phyloP scores from a whole-genome alignment of 2,329 filamentous ascomycete genomes.

The Coniochaeta prunicola region DNA sequence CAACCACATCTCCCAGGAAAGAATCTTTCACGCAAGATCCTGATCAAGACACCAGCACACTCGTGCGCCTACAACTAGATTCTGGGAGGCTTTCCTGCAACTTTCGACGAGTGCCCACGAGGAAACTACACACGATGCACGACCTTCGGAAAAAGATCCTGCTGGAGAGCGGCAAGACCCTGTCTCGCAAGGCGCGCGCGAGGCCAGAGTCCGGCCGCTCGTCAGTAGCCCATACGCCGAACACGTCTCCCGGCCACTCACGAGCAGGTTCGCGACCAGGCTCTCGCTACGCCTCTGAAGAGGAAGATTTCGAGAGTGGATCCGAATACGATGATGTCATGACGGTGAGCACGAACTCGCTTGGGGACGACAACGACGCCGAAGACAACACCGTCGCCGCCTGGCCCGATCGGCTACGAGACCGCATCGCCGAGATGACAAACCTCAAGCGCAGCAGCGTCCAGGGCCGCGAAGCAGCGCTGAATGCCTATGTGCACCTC shows the following conservation, averaged over 20 bases:
- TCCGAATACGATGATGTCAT: slow-evolving; percentile 44
- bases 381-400: slow-evolving; percentile 45
- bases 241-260: slow-evolving; percentile 52
- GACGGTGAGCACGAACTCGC: slow-evolving; percentile 36
- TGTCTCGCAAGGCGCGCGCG: slow-evolving; percentile 60
- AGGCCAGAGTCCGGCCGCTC: slow-evolving; percentile 47
- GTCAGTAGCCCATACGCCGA: slow-evolving; percentile 50
- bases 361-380: slow-evolving; percentile 51
- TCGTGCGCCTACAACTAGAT: neutral
- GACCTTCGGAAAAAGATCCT: slow-evolving; percentile 62
- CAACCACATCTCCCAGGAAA: neutral
- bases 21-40: neutral
- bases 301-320: slow-evolving; percentile 44
- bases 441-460: slow-evolving; percentile 71
- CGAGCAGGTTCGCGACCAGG: slow-evolving; percentile 38
- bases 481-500: slow-evolving; percentile 55
- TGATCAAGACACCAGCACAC: neutral
- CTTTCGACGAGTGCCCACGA: neutral
- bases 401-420: slow-evolving; percentile 56
- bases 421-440: slow-evolving; percentile 64
- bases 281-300: slow-evolving; percentile 54
- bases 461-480: slow-evolving; percentile 59
- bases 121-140: slow-evolving; percentile 40
- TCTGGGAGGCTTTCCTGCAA: neutral
- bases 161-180: slow-evolving; percentile 62